A percentile compares a stretch with the other conserved stretches of the same genome.
These are phyloP conservation scores for Apiotrichum sp. DNA, from an alignment of 1,284 basidiomycete genomes.

Conservation along the genomic window DNA sequence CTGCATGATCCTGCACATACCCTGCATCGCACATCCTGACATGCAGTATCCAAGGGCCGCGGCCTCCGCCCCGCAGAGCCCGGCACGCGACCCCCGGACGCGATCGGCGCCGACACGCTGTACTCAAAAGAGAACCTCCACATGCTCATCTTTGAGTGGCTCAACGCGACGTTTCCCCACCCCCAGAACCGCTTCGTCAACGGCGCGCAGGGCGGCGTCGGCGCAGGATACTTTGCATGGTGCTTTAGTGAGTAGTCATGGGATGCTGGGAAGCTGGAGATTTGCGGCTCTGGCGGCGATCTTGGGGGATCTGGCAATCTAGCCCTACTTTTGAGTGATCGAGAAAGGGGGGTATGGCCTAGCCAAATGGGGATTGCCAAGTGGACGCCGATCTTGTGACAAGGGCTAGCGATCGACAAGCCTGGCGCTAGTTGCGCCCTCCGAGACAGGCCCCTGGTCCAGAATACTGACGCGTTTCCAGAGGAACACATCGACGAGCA, in stretches of 20 bases:
- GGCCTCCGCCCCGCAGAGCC: slow-evolving; percentile 21
- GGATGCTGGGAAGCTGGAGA: not conserved
- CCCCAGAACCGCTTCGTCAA: slow-evolving; percentile 31
- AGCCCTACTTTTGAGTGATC: too few species aligned
- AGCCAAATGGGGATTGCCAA: too few species aligned
- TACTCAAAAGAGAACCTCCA: slow-evolving; percentile 44
- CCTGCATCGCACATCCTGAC: not conserved
- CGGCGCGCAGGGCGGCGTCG: slow-evolving; percentile 44
- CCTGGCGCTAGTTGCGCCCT: not conserved
- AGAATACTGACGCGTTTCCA: slow-evolving; percentile 7
- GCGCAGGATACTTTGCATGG: slow-evolving; percentile 42
- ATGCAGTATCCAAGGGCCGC: slow-evolving; percentile 38
- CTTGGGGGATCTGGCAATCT: too few species aligned
- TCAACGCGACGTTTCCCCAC: slow-evolving; percentile 39
- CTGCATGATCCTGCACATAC: not conserved
- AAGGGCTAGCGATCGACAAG: too few species aligned
- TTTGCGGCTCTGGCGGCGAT: too few species aligned
- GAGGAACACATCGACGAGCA: slow-evolving; percentile 43
- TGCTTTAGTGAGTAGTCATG: slow-evolving; percentile 36
- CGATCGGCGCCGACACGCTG: slow-evolving; percentile 32
- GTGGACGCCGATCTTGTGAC: too few species aligned
- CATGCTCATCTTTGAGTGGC: slow-evolving; percentile 39
- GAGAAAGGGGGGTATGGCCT: too few species aligned
- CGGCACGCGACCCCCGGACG: not conserved
- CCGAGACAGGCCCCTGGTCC: too few species aligned